A percentile compares a stretch with the other conserved stretches of the same genome.
phyloP scores from a whole-genome alignment of 2,329 filamentous ascomycete species.

The Aspergillus fischeri region DNA sequence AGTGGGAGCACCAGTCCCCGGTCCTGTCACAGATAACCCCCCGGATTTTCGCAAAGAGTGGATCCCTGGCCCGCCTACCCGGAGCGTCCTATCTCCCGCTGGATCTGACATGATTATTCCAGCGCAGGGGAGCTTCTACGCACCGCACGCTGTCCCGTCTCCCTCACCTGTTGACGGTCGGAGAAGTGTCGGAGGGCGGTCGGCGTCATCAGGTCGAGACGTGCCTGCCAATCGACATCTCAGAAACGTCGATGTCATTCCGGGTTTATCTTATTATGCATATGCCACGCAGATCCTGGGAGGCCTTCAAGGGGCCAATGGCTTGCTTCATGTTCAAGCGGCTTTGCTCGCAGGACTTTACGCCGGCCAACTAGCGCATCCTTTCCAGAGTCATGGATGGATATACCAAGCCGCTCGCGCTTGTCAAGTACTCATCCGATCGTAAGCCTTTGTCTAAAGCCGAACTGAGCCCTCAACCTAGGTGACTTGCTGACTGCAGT shows the following conservation, averaged over 20 bases:
- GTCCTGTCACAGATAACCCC: conserved; percentile 46
- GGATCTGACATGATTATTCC: conserved; percentile 22
- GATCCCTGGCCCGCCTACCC: conserved; percentile 24
- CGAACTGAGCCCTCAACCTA: neutral
- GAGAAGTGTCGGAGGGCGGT: conserved; percentile 13
- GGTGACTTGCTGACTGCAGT: conserved; percentile 4
- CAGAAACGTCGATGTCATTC: conserved; percentile 77
- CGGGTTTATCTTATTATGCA: conserved; percentile 85
- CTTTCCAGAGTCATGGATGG: conserved; percentile 78
- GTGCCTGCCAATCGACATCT: conserved; percentile 19
- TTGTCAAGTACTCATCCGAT: conserved; percentile 69
- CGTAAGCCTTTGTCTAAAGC: conserved; percentile 41
- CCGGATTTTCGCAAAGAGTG: conserved; percentile 25
- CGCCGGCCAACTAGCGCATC: conserved; percentile 78
- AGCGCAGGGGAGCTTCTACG: conserved; percentile 19
- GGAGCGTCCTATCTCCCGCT: conserved; percentile 25
- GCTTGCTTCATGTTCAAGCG: conserved; percentile 79
- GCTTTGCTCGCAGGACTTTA: conserved; percentile 83
- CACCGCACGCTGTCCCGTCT: conserved; percentile 16
- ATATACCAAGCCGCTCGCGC: conserved; percentile 59
- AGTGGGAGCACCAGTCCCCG: conserved; percentile 47
- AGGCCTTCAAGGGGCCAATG: conserved; percentile 71
- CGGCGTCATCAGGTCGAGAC: conserved; percentile 13
- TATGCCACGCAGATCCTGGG: conserved; percentile 83
- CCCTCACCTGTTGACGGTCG: conserved; percentile 14